Evolutionary conservation across 345 rosid species (phyloP), one percentile per base, ranked within the genome.

Genomic region (Populus nigra): DNA sequence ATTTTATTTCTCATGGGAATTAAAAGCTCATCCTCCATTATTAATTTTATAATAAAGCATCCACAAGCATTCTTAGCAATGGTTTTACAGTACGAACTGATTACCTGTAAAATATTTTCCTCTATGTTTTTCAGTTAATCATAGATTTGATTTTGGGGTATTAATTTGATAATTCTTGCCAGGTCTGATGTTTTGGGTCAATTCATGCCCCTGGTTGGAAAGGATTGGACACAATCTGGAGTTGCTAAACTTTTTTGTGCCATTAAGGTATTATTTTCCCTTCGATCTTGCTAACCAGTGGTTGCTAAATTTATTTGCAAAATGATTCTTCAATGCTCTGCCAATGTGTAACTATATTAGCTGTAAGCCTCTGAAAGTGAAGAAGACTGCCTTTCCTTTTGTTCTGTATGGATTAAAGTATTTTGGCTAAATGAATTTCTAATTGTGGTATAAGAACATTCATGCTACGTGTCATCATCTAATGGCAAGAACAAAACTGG

Each of bases 131-230:
- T 23, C 63, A 23, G 29, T 59, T 59, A n/a, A n/a, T n/a, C 27
- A n/a, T 59, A 59, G 13, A n/a, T 59, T n/a, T n/a, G 29, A 59
- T n/a, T 59, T 9, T 45, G 57, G 5, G 63, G 71, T 67, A 72
- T 70, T 74, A 78, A 50, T 49, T 79, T 61, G 77, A 65, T 55
- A 72, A 27, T 86, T 68, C 77, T 67, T 85, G 86, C 76, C 87
- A 94, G 98, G 88, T 94, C 98, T 77, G 98, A 92, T 84, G 98
- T 94, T 72, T 85, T 94, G 61, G 98, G 98, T 78, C 98, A 94
- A 83, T 89, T 94, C 81, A 94, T 94, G 98, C 98, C 98, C 83
- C 85, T 94, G 86, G 94, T 94, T 79, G 98, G 98, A 78, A 92
- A 88, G 81, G 98, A 94, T 80, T 94, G 98, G 98, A 88, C 98